Evolutionary conservation across 305 asterid genomes (phyloP), one percentile per base, ranked within the genome.

Genomic region (Fraxinus baroniana): DNA sequence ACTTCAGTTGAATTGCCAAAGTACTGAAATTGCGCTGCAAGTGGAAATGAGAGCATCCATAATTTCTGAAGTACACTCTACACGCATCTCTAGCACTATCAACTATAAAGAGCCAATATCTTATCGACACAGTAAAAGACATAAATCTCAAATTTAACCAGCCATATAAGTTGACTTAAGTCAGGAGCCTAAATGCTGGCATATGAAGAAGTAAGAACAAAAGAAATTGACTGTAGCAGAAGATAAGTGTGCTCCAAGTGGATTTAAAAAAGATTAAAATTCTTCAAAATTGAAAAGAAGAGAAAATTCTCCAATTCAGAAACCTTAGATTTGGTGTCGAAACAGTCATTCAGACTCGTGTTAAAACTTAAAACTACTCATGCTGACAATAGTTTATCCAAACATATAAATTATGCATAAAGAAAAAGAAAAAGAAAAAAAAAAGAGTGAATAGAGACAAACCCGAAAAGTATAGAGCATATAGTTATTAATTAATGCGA

Each of bases 1-100:
- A 74, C 85, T 87, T 86, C 78, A 83, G 78, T 68, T 86, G 90
- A 83, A 71, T 74, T 72, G 84, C 26, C 80, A 86, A 77, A 33
- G 75, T 70, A 84, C 68, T 80, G 91, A 91, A 84, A 77, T 84
- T 77, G 81, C 41, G 86, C 99, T 94, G 95, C 89, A 84, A 83
- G 71, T 0, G 41, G 79, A 52, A 32, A 60, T 76, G 41, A 24
- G 78, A 72, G 32, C 24, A 52, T 74, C 57, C 46, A 33, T 36
- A 78, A 62, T 37, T 39, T 78, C 33, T n/a, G 17, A 44, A n/a
- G 26, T 46, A 15, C 26, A 4, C 28, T 46, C 73, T 52, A 44
- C 72, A 7, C 0, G 6, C 39, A 66, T 44, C 30, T 81, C 20
- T 68, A 24, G 37, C 73, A 24, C 37, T 28, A 77, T 5, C 33